Base-by-base conservation (phyloP, 2,329 filamentous ascomycete genomes). In the Phoma sp. region DNA sequence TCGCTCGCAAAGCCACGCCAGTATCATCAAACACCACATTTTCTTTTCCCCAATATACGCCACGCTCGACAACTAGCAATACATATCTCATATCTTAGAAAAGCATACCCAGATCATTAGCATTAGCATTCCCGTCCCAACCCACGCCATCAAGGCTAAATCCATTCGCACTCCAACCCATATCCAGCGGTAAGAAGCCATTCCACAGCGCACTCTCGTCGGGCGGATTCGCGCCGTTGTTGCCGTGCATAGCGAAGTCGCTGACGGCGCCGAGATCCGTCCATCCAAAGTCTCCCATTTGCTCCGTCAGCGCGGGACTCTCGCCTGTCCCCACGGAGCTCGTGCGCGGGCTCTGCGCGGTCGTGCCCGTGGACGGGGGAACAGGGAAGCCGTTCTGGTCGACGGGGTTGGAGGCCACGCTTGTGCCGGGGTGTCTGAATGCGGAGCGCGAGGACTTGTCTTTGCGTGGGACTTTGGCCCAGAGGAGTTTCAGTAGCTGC, bases 281-380 rank as follows among this genome's bases (percentile, higher is more conserved):
- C 78, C 78, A 81, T 23, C 76, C 77, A 60, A 81, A 81, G 53
- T 80, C 78, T 7, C 78, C 78, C 75, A 80, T 78, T 33, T 73
- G 71, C 56, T 80, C 78, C 5, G 77, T 78, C 11, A 78, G 63
- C 21, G 75, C 75, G 0, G 78, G 77, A 37, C 74, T 76, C 38
- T 75, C 71, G 7, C 66, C 74, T 12, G 73, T 74, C 3, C 68
- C 66, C 5, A 71, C 66, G 30, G 72, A 74, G 11, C 74, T 76
- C 7, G 77, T 72, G n/a, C 76, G 72, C 33, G 77, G 71, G 51
- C 32, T 59, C 20, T 50, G 57, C 0, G 45, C 48, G 10, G 59
- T 53, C 1, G 63, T 60, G 11, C 50, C 26, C 26, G 64, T 49
- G 7, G 57, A 36, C 3, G 64, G 59, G 1, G 58, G 56, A 20